Base-by-base conservation (phyloP, 2,329 filamentous ascomycete genomes). In the Pseudopyricularia javanii region DNA sequence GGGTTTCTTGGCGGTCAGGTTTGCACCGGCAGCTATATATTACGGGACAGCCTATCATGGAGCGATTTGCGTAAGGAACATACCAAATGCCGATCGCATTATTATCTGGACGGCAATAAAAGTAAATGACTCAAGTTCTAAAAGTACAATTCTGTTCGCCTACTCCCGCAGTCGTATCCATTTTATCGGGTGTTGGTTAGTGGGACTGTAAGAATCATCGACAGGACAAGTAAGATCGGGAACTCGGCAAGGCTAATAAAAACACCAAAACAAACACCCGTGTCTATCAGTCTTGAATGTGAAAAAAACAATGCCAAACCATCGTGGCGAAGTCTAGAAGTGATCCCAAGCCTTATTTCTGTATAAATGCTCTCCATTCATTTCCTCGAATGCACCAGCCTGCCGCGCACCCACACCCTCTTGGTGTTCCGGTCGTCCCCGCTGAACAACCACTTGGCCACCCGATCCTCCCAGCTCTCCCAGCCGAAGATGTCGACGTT, bases 381-480 rank as follows among this genome's bases (percentile, higher is more conserved):
- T 17, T 32, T 52, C 59, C 71, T 67, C 64, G 75, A 66, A 70
- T 95, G 89, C 49, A 96, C 93, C 66, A 94, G 67, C 57, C 82
- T 71, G 3, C 93, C 93, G 64, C 77, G 82, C 2, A 97, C 90
- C 91, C 91, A 98, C 5, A 98, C 93, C 59, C 77, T 82, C 60
- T 76, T 77, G 3, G 90, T 91, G 66, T 97, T 97, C 59, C 91
- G 75, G 69, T 97, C 93, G 71, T 97, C 91, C 0, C 93, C 93
- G 58, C 81, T 86, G 69, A 87, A 98, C 56, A 97, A 74, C 93
- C 93, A 98, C 74, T 98, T 98, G 51, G 88, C 87, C 11, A 97
- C 70, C 62, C 74, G 80, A 62, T 97, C 88, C 37, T 85, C 80
- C 88, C 87, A 94, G n/a, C 64, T 79, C 75, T 97, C 91, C 79